Base-by-base conservation (phyloP, 495 filamentous ascomycete species). In the Trichodelitschia bisporula region DNA sequence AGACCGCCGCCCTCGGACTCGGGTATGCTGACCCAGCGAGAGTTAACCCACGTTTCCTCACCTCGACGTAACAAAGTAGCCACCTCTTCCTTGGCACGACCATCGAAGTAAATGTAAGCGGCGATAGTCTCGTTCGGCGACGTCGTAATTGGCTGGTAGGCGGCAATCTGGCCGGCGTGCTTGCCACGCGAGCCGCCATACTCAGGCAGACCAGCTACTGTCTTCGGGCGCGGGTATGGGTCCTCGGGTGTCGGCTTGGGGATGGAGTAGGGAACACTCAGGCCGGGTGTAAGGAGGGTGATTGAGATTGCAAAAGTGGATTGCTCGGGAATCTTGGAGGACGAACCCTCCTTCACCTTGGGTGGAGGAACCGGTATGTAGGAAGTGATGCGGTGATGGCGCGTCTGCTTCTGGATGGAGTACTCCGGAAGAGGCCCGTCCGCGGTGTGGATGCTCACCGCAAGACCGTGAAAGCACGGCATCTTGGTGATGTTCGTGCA, bases 41-140 rank as follows among this genome's bases (percentile, higher is more conserved):
- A 92, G 40, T 92, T 93, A 15, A 99, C 90, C 86, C 86, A 99
- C 0, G 86, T 99, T 51, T 99, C 86, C 39, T 93, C 86, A 25
- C 89, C 89, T 13, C 83, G 69, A 32, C 86, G 63, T 19, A 99
- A 58, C 25, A 99, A 54, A 19, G 86, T 99, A 33, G 86, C 86
- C 11, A 95, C 90, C 48, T 99, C 86, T 42, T 99, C 86, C 51
- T 99, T 95, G 18, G 67, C 61, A 29, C 89, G 60, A 9, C 86
- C 86, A 49, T 99, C 86, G 43, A 99, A 99, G 56, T 95, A 95
- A 34, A 99, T 93, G 45, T 99, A 99, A 9, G 86, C 86, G 12
- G 86, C 86, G 32, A 99, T 78, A 2, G 89, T 93, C 52, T 95
- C 86, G 44, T 93, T 92, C 29, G 75, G 68, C 15, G 77, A 83